Evolutionary conservation across 1,284 basidiomycete genomes (phyloP), one percentile per base, ranked within the genome.

Genomic region (Mycocalia duriaeana): DNA sequence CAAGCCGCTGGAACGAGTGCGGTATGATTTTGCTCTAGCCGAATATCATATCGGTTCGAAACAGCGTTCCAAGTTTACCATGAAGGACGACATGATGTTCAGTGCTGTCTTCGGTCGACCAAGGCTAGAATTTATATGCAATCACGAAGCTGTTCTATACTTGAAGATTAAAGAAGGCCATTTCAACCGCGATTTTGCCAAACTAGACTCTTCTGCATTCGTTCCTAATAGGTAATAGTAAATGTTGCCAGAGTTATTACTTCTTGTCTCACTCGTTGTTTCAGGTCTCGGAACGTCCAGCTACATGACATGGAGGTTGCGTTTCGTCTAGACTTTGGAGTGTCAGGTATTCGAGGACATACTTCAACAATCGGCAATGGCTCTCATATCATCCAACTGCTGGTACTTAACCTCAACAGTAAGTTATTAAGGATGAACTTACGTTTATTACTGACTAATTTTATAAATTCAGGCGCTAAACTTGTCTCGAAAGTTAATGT

Each of bases 51-150:
- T 49, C 19, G 53, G 47, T 22, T 28, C 36, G 20, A 47, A 44
- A 38, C 43, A 45, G 5, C 36, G 45, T 13, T 24, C 40, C 18
- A 44, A 31, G 22, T n/a, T 36, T 25, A 44, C 31, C 35, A 3
- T 13, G 28, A 45, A 44, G 26, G 46, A 54, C 20, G 40, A 46
- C 19, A 26, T 54, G 31, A 42, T 53, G 16, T 54, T 54, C 49
- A 31, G 40, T 28, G 53, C 42, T 16, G 24, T 42, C 37, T 54
- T 54, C 26, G 25, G 36, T 26, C 34, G 53, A 40, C 53, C 53
- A 19, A 47, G 39, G 25, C 43, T 54, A n/a, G 51, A 54, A 44
- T 49, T 54, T 43, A 50, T 52, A 44, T 54, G 53, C 38, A 54
- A 54, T 44, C 53, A 54, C 41, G 53, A 54, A 34, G 46, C 40